Conservation (phyloP, 2,329 filamentous ascomycete genomes). For the Aureobasidium sp. region DNA sequence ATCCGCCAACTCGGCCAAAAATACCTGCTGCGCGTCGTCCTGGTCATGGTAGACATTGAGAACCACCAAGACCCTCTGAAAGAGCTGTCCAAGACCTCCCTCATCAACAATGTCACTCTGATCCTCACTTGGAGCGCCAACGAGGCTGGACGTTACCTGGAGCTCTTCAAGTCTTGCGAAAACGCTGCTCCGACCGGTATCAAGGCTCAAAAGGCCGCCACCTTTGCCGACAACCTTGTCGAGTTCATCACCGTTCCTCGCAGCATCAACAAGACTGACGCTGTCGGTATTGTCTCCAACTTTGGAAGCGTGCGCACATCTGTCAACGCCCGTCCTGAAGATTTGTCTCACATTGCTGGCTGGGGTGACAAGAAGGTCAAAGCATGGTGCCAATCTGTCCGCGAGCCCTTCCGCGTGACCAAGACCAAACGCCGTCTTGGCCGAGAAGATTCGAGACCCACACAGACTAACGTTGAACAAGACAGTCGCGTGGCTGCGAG, state of each 20-base stretch:
- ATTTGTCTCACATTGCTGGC: constrained; percentile 74
- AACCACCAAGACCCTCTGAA: constrained; percentile 87
- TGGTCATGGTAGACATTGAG: constrained; percentile 89
- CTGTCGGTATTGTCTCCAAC: constrained; percentile 78
- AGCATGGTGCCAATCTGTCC: constrained; percentile 72
- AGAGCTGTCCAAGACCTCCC: constrained; percentile 83
- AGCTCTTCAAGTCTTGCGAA: constrained; percentile 92
- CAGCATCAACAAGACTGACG: constrained; percentile 90
- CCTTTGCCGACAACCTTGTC: constrained; percentile 78
- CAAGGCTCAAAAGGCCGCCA: constrained; percentile 72
- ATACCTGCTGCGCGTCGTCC: constrained; percentile 77
- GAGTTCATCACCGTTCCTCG: constrained; percentile 89
- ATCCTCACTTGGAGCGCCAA: constrained; percentile 91
- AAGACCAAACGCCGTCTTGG: constrained; percentile 52
- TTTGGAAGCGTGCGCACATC: constrained; percentile 86
- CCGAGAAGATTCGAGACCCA: constrained; percentile 26
- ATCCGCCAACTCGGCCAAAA: constrained; percentile 78
- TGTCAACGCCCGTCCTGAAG: constrained; percentile 79
- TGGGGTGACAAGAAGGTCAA: constrained; percentile 96
- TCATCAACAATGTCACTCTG: constrained; percentile 88
- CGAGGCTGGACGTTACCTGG: constrained; percentile 88
- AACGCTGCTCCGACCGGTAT: constrained; percentile 77
- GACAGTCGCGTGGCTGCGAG: constrained; percentile 24
- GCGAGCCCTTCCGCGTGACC: constrained; percentile 75
- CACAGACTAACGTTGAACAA: constrained; percentile 22